Conservation (phyloP, 2,329 filamentous ascomycete genomes). For the Lizonia empirigonia region DNA sequence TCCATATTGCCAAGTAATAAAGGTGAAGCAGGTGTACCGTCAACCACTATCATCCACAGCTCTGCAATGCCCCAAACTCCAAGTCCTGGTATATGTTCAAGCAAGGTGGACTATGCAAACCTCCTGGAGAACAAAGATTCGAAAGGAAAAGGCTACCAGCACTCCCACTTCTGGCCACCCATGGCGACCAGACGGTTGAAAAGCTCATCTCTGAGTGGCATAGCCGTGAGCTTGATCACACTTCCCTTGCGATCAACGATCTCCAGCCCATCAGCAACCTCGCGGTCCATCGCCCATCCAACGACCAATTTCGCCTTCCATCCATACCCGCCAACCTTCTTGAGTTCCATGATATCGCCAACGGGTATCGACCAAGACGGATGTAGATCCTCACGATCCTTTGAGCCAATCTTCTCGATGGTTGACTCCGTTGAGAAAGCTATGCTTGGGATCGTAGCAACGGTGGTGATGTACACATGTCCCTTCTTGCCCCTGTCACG, state of each 20-base stretch:
- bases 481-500: conserved; percentile 74
- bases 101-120: not conserved
- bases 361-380: conserved; percentile 74
- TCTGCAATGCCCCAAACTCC: not conserved
- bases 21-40: no score
- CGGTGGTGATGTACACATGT: conserved; percentile 70
- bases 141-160: no score
- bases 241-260: conserved; percentile 65
- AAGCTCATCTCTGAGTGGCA: conserved; percentile 74
- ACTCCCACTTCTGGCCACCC: conserved; percentile 83
- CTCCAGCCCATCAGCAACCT: conserved; percentile 77
- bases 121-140: no score
- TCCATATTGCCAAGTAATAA: not conserved
- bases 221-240: conserved; percentile 69
- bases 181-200: conserved; percentile 81
- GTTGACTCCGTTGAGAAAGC: conserved; percentile 64
- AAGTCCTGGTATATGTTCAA: not conserved
- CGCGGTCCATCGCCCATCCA: conserved; percentile 74
- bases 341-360: conserved; percentile 72
- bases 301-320: conserved; percentile 87
- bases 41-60: no score
- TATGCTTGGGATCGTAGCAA: conserved; percentile 70
- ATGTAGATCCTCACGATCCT: conserved; percentile 58
- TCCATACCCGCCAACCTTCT: conserved; percentile 79
- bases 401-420: conserved; percentile 53